Base-by-base conservation (phyloP, 2,329 filamentous ascomycete genomes). In the Xylariaceae sp. region DNA sequence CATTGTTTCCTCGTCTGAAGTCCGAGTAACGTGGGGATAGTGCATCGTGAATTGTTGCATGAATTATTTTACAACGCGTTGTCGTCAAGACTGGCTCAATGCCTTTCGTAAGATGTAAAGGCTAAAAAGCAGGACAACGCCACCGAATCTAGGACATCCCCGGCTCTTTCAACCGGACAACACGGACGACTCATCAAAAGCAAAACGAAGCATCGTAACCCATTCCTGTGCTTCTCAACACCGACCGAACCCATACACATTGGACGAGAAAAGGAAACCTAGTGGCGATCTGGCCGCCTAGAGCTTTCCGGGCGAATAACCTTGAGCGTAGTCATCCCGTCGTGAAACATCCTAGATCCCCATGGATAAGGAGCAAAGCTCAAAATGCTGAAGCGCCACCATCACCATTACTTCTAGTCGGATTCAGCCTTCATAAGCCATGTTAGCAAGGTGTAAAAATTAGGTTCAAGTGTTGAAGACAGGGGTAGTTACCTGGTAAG, bases 401-500 rank as follows among this genome's bases (percentile, higher is more conserved):
- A 10, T 5, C 11, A 32, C 21, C 11, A 29, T 8, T 16, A 6
- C 11, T 16, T 43, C 16, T 86, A 72, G 65, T 68, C 66, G 44
- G 68, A 66, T 54, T 69, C 68, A 64, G 64, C 67, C 66, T 69
- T 61, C 60, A 64, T 37, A 59, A 29, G 46, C 59, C 42, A 60
- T 53, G 47, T 58, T 55, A 54, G 55, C 26, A 48, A 40, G 27
- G 30, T 43, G 27, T 48, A 53, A 20, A 37, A 18, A 18, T 37
- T 6, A 20, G n/a, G 5, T 3, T n/a, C n/a, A n/a, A 27, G 13
- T 10, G 36, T 41, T 46, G 6, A 8, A 13, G 6, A 26, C 20
- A 26, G n/a, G 29, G 32, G 36, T 3, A 77, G 87, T 81, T 81
- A 95, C 91, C 70, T 91, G 87, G 82, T 96, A 99, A 63, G 85